Percentiles rank a stretch among this genome's conserved stretches.
These are phyloP conservation scores for Adenanthera pavonina DNA, from an alignment of 306 rosid species.

Conservation along the genomic window DNA sequence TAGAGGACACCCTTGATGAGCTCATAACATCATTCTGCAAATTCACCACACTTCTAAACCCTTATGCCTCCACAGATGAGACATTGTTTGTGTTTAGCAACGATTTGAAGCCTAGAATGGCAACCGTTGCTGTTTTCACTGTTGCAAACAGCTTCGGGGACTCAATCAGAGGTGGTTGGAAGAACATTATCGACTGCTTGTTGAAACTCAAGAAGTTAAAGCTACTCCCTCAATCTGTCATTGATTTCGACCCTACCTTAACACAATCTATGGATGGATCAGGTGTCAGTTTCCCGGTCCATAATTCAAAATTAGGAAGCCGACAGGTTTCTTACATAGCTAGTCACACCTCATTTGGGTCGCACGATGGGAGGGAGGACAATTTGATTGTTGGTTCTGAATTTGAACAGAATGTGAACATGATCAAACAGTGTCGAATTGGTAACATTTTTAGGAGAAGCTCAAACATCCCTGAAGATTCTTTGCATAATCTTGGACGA, in stretches of 20 bases:
- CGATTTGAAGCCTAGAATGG: conserved; percentile 84
- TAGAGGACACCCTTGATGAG: conserved; percentile 90
- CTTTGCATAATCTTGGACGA: conserved; percentile 75
- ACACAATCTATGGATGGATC: conserved; percentile 39
- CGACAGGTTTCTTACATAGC: conserved; percentile 55
- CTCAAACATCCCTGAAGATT: conserved; percentile 68
- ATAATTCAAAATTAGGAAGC: conserved; percentile 49
- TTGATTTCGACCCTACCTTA: conserved; percentile 59
- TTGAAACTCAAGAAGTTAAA: conserved; percentile 84
- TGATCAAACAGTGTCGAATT: conserved; percentile 77
- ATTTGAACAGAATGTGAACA: conserved; percentile 81
- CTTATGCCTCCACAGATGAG: conserved; percentile 93
- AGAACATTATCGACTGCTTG: conserved; percentile 85
- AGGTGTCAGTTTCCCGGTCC: conserved; percentile 50
- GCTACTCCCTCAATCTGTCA: conserved; percentile 70
- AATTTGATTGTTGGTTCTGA: conserved; percentile 70
- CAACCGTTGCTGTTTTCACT: conserved; percentile 85
- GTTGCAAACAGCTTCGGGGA: conserved; percentile 72
- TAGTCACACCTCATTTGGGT: conserved; percentile 57
- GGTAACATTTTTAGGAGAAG: conserved; percentile 69
- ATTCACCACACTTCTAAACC: conserved; percentile 85
- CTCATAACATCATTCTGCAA: conserved; percentile 79
- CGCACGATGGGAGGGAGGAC: conserved; percentile 68
- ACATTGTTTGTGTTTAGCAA: conserved; percentile 80
- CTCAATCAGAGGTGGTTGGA: conserved; percentile 89